These are phyloP conservation scores for Grigorovia jiainica DNA, from an alignment of 805 yeast genomes.

Conservation along the genomic window DNA sequence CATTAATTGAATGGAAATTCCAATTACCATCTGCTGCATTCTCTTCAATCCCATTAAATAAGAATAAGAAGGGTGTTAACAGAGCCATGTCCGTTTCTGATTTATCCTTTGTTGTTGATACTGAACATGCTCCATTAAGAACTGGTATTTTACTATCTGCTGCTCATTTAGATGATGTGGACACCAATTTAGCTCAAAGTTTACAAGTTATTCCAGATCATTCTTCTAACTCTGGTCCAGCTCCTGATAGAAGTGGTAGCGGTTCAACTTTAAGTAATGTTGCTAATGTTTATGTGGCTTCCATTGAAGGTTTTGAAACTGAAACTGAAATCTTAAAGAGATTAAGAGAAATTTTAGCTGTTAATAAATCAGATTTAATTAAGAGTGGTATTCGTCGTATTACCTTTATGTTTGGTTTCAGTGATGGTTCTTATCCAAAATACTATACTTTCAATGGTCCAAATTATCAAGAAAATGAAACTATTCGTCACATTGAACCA, in stretches of 20 bases:
- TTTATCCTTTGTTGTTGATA: constrained; percentile 74
- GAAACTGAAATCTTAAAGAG: constrained; percentile 61
- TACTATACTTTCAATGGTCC: constrained; percentile 94
- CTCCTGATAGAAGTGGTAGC: constrained; percentile 37
- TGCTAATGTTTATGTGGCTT: constrained; percentile 67
- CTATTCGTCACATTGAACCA: constrained; percentile 96
- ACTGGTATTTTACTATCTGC: constrained; percentile 79
- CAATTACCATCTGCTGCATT: constrained; percentile 77
- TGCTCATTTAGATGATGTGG: constrained; percentile 79
- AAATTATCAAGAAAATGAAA: constrained; percentile 74
- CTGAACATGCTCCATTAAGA: constrained; percentile 58
- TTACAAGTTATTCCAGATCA: constrained; percentile 57
- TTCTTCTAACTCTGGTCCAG: constrained; percentile 34
- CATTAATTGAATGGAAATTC: constrained; percentile 82
- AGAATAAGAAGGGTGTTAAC: constrained; percentile 46
- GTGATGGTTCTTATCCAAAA: constrained; percentile 82
- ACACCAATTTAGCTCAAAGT: constrained; percentile 68
- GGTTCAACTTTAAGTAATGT: constrained; percentile 56
- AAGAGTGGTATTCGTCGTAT: constrained; percentile 80
- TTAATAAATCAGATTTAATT: constrained; percentile 58
- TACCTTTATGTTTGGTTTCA: constrained; percentile 79
- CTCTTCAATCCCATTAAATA: constrained; percentile 52
- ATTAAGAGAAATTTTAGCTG: constrained; percentile 56
- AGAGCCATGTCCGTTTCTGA: constrained; percentile 92
- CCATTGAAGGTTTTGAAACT: constrained; percentile 60